Conservation (phyloP, 208 protist species). For the Tritrichomonas musculus region DNA sequence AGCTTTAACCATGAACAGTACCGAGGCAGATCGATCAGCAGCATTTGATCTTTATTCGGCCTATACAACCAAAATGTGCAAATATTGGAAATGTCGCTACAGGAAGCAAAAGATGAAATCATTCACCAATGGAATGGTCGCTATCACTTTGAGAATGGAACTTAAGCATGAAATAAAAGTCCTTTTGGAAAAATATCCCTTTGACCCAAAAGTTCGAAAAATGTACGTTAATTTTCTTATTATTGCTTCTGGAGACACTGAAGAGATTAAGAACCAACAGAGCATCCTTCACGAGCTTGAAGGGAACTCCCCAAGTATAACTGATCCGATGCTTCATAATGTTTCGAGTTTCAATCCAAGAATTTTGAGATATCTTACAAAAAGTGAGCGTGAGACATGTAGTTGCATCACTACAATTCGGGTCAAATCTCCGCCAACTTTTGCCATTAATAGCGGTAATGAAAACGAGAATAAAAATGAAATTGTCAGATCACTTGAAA, state of each 20-base stretch:
- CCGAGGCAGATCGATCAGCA: not conserved
- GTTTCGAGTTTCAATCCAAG: not conserved
- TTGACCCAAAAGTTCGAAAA: not conserved
- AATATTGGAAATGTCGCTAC: not conserved
- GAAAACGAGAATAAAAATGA: too few relatives aligned
- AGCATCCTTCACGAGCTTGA: not conserved
- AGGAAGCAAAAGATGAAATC: too few relatives aligned
- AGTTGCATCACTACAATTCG: not conserved
- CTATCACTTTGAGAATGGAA: not conserved
- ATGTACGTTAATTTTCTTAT: not conserved
- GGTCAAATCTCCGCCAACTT: not conserved
- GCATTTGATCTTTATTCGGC: not conserved
- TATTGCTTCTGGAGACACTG: not conserved
- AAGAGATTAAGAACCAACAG: constrained; percentile 4
- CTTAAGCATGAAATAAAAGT: not conserved
- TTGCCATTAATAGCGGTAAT: too few relatives aligned
- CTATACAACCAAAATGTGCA: not conserved
- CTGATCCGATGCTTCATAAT: not conserved
- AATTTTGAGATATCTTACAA: not conserved
- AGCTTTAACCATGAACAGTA: not conserved
- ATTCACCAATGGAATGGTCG: not conserved
- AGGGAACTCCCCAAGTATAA: not conserved
- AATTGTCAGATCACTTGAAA: not conserved
- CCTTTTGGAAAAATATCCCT: not conserved
- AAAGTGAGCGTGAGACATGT: not conserved